Evolutionary conservation across 495 filamentous ascomycete genomes (phyloP).

Genomic region (Penicillium coffeae): DNA sequence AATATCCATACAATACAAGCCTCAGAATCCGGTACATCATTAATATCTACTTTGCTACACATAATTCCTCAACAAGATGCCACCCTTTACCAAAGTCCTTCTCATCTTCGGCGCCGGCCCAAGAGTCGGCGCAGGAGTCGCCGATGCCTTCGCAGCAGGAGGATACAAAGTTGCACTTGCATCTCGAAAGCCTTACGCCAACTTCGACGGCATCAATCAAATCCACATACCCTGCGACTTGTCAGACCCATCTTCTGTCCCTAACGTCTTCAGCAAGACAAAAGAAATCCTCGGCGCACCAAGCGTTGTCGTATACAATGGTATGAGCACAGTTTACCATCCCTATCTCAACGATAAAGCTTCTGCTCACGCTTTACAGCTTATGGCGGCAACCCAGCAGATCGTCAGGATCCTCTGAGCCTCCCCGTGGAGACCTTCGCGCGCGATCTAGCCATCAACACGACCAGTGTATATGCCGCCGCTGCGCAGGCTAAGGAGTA

Average conservation of each 20-base stretch:
- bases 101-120: slow-evolving; percentile 45
- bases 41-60: not conserved
- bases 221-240: slow-evolving; percentile 40
- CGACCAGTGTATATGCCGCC: slow-evolving; percentile 38
- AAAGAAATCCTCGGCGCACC: slow-evolving; percentile 34
- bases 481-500: slow-evolving; percentile 38
- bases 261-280: slow-evolving; percentile 34
- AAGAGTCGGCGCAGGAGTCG: slow-evolving; percentile 34
- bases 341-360: not conserved
- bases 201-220: slow-evolving; percentile 28
- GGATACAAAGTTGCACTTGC: slow-evolving; percentile 45
- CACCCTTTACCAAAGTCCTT: slow-evolving; percentile 18
- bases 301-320: slow-evolving; percentile 51
- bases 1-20: too few species aligned
- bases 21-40: too few species aligned
- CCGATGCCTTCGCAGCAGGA: slow-evolving; percentile 37
- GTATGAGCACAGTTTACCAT: slow-evolving; percentile 21
- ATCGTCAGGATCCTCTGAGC: slow-evolving; percentile 28
- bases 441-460: slow-evolving; percentile 40
- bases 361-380: slow-evolving; percentile 18
- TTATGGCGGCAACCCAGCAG: slow-evolving; percentile 11
- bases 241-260: slow-evolving; percentile 34
- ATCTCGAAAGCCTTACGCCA: slow-evolving; percentile 30
- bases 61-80: not conserved
- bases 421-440: slow-evolving; percentile 32